A percentile compares a stretch with the other conserved stretches of the same genome.
Conservation (phyloP, 2,329 filamentous ascomycete genomes). For the Colletotrichum lupini region DNA sequence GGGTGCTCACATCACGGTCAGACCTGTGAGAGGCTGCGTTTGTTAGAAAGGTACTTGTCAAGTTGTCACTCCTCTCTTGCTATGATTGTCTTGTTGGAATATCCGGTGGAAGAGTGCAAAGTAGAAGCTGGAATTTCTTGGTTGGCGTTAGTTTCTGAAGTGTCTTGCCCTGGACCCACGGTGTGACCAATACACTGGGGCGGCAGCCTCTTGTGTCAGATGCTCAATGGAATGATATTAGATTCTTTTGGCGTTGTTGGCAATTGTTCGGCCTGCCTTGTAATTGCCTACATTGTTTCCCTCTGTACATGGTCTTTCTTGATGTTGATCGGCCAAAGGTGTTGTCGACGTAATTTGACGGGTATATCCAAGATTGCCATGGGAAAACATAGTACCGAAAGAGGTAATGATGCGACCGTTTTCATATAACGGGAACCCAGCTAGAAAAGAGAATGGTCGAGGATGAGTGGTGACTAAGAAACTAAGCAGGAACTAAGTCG, state of each 20-base stretch:
- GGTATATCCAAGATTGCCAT: background rate
- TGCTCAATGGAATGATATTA: background rate
- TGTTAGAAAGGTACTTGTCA: background rate
- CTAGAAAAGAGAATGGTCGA: slow-evolving; percentile 10
- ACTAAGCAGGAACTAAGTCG: background rate
- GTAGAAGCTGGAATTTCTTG: background rate
- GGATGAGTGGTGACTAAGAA: background rate
- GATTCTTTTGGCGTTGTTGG: background rate
- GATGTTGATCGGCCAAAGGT: background rate
- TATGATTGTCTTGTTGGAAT: background rate
- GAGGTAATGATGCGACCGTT: background rate
- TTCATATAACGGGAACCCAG: slow-evolving; percentile 7
- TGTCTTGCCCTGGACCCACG: slow-evolving; percentile 5
- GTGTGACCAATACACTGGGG: slow-evolving; percentile 1
- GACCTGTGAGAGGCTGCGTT: background rate
- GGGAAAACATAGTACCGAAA: background rate
- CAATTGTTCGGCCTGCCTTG: background rate
- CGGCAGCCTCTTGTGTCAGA: slow-evolving; percentile 11
- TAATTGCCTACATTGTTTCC: background rate
- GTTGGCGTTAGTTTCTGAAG: background rate
- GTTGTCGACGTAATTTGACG: background rate
- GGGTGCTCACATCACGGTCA: background rate
- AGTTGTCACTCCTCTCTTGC: background rate
- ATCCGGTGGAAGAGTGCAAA: too few species aligned
- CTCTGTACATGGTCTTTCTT: background rate